Conservation (phyloP, 2,329 filamentous ascomycete species). For the Aureobasidium namibiae region DNA sequence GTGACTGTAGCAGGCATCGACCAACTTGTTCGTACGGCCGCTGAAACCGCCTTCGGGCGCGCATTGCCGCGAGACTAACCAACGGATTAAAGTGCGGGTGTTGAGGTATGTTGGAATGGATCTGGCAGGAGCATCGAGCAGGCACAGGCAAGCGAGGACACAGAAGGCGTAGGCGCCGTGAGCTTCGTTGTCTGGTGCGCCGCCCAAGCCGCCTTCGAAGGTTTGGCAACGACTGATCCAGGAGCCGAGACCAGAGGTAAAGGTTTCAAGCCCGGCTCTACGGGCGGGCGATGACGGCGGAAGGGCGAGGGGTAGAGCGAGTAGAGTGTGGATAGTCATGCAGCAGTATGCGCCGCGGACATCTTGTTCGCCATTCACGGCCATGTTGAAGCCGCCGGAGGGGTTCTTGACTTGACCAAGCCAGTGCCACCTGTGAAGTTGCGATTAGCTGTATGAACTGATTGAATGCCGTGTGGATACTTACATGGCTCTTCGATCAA, state of each 20-base stretch:
- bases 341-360: constrained; percentile 92
- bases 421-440: constrained; percentile 73
- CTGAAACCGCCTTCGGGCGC: constrained; percentile 87
- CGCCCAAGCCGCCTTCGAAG: constrained; percentile 88
- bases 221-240: constrained; percentile 87
- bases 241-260: constrained; percentile 66
- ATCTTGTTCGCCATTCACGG: constrained; percentile 81
- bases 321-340: constrained; percentile 70
- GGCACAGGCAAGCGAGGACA: constrained; percentile 78
- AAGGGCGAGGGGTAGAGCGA: constrained; percentile 74
- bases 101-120: constrained; percentile 71
- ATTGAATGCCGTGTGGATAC: too few species aligned
- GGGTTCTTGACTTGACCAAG: constrained; percentile 77
- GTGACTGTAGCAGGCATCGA: constrained; percentile 96
- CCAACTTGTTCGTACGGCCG: constrained; percentile 92
- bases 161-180: constrained; percentile 97
- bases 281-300: constrained; percentile 63
- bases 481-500: constrained; percentile 71
- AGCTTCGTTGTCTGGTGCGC: constrained; percentile 77
- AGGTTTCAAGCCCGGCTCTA: constrained; percentile 52
- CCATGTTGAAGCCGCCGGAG: constrained; percentile 85
- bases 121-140: constrained; percentile 69
- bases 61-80: constrained; percentile 85
- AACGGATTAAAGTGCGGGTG: constrained; percentile 67
- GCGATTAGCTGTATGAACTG: too few species aligned